Conservation (phyloP, 2,329 filamentous ascomycete genomes). For the Macrophomina pseudophaseolina region DNA sequence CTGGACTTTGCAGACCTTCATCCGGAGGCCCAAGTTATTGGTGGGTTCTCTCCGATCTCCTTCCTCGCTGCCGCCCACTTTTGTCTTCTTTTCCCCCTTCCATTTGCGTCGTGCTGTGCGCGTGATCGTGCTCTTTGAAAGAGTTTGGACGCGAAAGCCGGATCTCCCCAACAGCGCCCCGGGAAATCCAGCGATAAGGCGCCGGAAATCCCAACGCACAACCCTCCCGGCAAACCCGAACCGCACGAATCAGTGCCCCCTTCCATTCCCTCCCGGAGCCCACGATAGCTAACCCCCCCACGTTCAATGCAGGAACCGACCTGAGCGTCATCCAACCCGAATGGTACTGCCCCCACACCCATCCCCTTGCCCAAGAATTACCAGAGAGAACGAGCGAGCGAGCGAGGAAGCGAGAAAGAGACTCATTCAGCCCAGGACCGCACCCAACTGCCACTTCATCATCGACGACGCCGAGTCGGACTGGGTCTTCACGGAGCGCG, state of each 20-base stretch:
- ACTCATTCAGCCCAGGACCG: constrained; percentile 41
- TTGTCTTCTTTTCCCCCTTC: not conserved
- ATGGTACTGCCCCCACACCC: constrained; percentile 33
- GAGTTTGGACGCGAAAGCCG: not conserved
- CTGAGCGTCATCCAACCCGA: constrained; percentile 57
- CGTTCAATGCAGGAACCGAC: constrained; percentile 40
- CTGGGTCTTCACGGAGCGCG: constrained; percentile 43
- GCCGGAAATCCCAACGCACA: not conserved
- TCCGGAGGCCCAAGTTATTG: constrained; percentile 39
- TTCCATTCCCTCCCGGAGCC: not conserved
- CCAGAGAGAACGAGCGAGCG: no score
- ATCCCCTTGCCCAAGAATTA: no score
- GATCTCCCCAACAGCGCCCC: no score
- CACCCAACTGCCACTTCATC: constrained; percentile 54
- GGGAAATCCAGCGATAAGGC: no score
- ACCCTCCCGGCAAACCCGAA: not conserved
- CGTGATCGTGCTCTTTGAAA: not conserved
- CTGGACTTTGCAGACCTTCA: constrained; percentile 41
- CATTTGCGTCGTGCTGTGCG: no score
- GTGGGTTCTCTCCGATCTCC: constrained; percentile 18
- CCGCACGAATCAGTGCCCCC: no score
- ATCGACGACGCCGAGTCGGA: constrained; percentile 52
- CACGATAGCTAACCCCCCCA: not conserved
- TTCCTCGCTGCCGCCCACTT: not conserved
- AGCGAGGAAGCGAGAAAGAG: no score